Conservation (phyloP, 164 flowering plant species). For the Euptelea pleiosperma region DNA sequence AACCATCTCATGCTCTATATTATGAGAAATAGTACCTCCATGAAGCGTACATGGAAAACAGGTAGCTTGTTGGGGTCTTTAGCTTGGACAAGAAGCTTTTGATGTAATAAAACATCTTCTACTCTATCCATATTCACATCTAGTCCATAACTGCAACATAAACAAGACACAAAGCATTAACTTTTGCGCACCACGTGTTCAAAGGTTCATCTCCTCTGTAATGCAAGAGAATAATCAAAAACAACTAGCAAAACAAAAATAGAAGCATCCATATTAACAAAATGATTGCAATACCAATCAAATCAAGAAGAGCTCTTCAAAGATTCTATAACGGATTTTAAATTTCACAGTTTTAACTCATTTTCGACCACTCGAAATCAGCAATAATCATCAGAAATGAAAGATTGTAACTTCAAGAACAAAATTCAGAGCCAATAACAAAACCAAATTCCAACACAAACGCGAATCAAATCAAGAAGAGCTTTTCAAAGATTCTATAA, state of each 20-base stretch:
- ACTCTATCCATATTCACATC: constrained; percentile 87
- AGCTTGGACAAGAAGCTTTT: constrained; percentile 67
- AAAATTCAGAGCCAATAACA: no score
- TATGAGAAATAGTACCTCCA: no score
- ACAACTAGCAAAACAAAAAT: background rate
- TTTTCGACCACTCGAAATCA: no score
- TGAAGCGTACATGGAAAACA: constrained; percentile 68
- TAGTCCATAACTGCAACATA: constrained; percentile 60
- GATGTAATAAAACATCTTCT: constrained; percentile 87
- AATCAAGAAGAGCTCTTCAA: background rate
- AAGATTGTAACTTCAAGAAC: no score
- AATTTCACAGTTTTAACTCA: no score
- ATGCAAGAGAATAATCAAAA: background rate
- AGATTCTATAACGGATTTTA: no score
- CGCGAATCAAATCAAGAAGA: background rate
- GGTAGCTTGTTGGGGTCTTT: constrained; percentile 72
- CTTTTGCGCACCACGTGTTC: no score
- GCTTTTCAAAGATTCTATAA: background rate
- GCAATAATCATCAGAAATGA: no score
- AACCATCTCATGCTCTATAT: no score
- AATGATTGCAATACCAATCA: background rate
- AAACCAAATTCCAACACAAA: no score
- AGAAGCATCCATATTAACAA: background rate
- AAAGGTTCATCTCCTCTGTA: background rate
- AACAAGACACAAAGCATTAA: constrained; percentile 12